A percentile compares a stretch with the other conserved stretches of the same genome.
Conservation (phyloP, 306 rosid genomes). For the Sesbania bispinosa region DNA sequence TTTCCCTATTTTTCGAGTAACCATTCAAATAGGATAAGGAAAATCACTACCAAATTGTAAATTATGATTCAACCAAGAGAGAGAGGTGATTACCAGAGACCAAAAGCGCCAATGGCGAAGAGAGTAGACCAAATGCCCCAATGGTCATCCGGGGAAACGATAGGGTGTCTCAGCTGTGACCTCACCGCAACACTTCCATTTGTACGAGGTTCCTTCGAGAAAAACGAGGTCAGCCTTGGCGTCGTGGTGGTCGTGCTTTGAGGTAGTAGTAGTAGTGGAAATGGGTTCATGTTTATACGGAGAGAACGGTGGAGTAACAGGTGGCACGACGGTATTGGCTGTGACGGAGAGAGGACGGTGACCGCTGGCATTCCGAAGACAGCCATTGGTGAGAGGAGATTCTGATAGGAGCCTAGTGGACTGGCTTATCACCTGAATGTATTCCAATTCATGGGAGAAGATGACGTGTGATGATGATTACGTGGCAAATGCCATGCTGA, state of each 20-base stretch:
- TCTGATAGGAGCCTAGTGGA: background rate
- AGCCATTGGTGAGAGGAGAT: conserved; percentile 21
- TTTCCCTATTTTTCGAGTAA: background rate
- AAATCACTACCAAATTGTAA: background rate
- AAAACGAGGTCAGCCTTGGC: background rate
- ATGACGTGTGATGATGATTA: background rate
- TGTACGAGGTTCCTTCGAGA: background rate
- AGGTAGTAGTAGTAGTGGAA: background rate
- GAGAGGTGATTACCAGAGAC: conserved; percentile 18
- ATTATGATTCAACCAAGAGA: background rate
- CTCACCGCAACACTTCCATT: conserved; percentile 14
- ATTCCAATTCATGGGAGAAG: background rate
- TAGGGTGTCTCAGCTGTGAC: conserved; percentile 32
- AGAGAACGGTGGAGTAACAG: background rate
- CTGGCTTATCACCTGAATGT: background rate
- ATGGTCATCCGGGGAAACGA: conserved; percentile 28
- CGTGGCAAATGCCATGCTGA: no score
- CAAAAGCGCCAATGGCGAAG: conserved; percentile 36
- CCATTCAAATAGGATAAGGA: background rate
- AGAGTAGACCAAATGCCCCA: conserved; percentile 40
- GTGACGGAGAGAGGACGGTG: background rate
- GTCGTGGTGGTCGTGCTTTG: background rate
- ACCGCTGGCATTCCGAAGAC: background rate
- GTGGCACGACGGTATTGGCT: background rate
- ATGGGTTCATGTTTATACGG: background rate